Conservation (phyloP, 441 rosid species). For the Erodium moschatum region DNA sequence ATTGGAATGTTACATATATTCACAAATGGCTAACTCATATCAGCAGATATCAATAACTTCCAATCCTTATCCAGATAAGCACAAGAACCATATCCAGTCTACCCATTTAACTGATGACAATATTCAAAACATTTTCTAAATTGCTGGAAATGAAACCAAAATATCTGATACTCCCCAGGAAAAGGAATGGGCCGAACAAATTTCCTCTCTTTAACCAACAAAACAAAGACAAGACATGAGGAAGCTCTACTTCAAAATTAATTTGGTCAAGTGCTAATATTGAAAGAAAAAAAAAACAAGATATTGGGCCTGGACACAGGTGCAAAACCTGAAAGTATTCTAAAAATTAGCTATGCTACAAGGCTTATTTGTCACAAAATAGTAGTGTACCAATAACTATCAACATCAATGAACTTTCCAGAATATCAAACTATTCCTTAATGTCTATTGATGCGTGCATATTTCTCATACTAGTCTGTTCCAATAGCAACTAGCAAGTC, state of each 20-base stretch:
- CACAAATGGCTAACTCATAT: not conserved
- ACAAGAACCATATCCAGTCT: not conserved
- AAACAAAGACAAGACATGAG: not conserved
- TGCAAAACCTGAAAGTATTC: not conserved
- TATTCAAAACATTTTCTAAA: not conserved
- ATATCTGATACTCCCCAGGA: not conserved
- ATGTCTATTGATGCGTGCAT: not conserved
- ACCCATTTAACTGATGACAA: not conserved
- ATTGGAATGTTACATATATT: not conserved
- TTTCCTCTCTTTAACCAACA: not conserved
- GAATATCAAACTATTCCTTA: not conserved
- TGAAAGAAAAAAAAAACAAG: not conserved
- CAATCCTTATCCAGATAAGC: not conserved
- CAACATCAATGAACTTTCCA: constrained; percentile 2
- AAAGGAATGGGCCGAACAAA: not conserved
- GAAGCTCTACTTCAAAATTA: not conserved
- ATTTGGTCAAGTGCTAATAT: not conserved
- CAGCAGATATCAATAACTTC: not conserved
- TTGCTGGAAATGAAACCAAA: not conserved
- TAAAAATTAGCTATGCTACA: not conserved
- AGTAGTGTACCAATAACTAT: not conserved
- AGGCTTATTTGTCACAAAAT: not conserved
- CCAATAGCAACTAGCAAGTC: not conserved
- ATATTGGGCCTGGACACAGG: not conserved
- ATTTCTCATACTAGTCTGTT: not conserved